Conservation (phyloP, 1,284 basidiomycete species). For the Ganoderma boninense region DNA sequence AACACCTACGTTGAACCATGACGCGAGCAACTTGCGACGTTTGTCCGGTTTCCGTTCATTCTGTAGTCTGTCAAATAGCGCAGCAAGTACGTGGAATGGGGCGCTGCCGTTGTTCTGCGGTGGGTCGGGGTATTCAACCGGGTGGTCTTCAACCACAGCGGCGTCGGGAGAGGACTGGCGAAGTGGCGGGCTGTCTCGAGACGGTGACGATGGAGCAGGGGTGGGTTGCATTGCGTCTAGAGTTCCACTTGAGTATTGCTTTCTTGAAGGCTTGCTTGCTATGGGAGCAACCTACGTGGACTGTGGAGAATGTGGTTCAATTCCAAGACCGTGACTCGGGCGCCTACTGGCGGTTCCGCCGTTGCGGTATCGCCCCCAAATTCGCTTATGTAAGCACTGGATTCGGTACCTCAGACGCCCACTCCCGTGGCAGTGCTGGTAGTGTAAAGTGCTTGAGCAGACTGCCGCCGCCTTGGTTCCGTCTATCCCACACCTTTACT, state of each 20-base stretch:
- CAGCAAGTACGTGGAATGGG: constrained; percentile 70
- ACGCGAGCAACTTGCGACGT: constrained; percentile 64
- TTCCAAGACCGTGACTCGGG: constrained; percentile 11
- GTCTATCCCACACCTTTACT: background rate
- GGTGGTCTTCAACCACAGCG: constrained; percentile 39
- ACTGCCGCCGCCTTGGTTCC: no score
- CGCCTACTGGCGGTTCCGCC: no score
- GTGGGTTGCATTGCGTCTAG: constrained; percentile 52
- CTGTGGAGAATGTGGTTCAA: constrained; percentile 12
- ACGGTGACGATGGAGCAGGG: constrained; percentile 55
- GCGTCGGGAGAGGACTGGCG: constrained; percentile 14
- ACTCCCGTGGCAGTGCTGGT: no score
- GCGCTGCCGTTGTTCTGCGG: constrained; percentile 72
- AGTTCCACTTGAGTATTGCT: background rate
- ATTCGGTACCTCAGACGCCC: no score
- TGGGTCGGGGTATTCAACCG: constrained; percentile 53
- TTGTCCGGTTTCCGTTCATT: constrained; percentile 75
- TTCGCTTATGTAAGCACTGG: no score
- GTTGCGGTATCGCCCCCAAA: no score
- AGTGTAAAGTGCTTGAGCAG: no score
- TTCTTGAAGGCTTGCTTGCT: background rate
- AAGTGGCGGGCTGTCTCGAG: constrained; percentile 22
- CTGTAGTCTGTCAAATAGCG: constrained; percentile 75
- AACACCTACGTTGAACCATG: constrained; percentile 78
- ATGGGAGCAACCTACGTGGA: background rate